phyloP scores from a whole-genome alignment of 1,284 basidiomycete genomes.

The Sanghuangporus weigelae region DNA sequence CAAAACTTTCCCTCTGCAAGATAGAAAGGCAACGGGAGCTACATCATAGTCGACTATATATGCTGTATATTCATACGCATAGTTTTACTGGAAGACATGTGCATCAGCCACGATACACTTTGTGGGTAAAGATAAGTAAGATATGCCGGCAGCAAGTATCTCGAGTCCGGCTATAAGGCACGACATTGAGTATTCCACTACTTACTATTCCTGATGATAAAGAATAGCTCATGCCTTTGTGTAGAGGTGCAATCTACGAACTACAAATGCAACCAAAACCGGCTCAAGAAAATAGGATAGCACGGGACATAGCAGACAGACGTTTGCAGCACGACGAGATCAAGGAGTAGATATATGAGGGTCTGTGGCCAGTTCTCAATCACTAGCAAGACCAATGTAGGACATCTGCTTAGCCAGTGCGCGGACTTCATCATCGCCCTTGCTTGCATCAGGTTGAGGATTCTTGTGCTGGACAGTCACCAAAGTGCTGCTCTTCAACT shows the following conservation, averaged over 20 bases:
- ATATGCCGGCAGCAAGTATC: no score
- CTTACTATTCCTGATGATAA: not conserved
- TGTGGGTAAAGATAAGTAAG: no score
- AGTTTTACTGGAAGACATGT: no score
- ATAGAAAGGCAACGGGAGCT: no score
- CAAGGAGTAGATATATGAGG: not conserved
- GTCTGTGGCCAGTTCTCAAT: not conserved
- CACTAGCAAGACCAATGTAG: not conserved
- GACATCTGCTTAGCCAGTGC: not conserved
- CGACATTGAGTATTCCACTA: not conserved
- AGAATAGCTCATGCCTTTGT: not conserved
- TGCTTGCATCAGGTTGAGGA: not conserved
- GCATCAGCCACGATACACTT: no score
- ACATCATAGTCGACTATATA: no score
- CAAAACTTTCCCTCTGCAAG: no score
- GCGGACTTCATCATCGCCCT: not conserved
- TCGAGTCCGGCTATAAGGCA: no score
- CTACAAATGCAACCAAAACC: not conserved
- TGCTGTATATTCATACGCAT: no score
- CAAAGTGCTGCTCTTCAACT: not conserved
- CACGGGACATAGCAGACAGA: not conserved
- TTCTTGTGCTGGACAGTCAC: not conserved
- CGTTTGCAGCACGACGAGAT: not conserved
- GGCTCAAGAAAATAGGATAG: not conserved
- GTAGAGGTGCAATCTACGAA: not conserved